Evolutionary conservation across 2,329 filamentous ascomycete genomes (phyloP), one percentile per base, ranked within the genome.

Genomic region (Trichoderma sp.): DNA sequence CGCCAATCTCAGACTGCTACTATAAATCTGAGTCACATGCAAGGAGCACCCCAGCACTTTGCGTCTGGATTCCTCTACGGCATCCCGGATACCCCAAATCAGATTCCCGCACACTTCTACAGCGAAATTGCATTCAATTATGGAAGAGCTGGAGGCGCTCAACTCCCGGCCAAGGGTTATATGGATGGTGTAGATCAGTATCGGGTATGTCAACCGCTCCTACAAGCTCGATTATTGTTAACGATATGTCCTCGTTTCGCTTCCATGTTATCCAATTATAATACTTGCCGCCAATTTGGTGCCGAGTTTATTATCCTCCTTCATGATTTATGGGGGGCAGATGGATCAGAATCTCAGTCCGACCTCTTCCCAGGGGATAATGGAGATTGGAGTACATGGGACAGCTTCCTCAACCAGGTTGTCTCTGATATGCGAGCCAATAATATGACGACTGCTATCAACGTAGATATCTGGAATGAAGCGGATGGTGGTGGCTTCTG

Each of bases 401-500:
- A 89, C 68, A 75, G 77, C 0, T 89, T 87, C 72, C 76, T 88
- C 1, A 80, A 82, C 0, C 82, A 83, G 27, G 79, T 86, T 3
- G 80, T 86, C 29, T 78, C 79, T 1, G 85, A 81, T 33, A 83
- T 86, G 12, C 83, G 82, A 29, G 80, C 79, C 3, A 86, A 86
- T 76, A 78, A 81, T 38, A 84, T 83, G 79, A 81, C 79, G 24
- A 80, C 80, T 0, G 84, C 82, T 0, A 77, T 89, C 0, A 81
- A 87, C 0, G 80, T 87, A 11, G 88, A 90, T 69, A 85, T 89
- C 45, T 90, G 88, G 88, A 90, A 90, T 74, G 88, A 90, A 80
- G 86, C 88, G 0, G 88, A 89, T 7, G 73, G 73, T 11, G 56
- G 65, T 7, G 73, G 73, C n/a, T 75, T 75, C 24, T 75, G 73